Conservation (phyloP, 441 rosid species). For the Breynia disticha region DNA sequence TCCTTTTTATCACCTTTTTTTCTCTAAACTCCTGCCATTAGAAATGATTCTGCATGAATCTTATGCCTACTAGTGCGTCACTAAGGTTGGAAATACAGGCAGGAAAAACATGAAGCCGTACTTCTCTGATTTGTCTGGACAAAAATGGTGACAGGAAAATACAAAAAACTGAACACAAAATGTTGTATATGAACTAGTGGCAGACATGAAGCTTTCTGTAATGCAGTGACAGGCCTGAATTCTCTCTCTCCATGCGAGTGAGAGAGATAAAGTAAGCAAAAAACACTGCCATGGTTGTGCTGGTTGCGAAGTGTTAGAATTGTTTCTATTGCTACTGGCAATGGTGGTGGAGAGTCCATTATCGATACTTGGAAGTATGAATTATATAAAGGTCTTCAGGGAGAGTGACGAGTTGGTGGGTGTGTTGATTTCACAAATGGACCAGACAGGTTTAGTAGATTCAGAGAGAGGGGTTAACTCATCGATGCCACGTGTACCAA, state of each 20-base stretch:
- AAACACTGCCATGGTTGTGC: no score
- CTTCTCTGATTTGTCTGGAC: slow-evolving; percentile 25
- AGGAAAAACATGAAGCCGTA: slow-evolving; percentile 17
- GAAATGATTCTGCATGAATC: slow-evolving; percentile 25
- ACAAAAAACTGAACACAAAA: slow-evolving; percentile 14
- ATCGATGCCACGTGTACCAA: slow-evolving; percentile 58
- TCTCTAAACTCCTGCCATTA: slow-evolving; percentile 25
- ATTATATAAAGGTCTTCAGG: slow-evolving; percentile 28
- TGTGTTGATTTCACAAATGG: slow-evolving; percentile 50
- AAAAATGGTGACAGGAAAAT: slow-evolving; percentile 18
- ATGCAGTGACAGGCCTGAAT: slow-evolving; percentile 29
- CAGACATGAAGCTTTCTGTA: slow-evolving; percentile 44
- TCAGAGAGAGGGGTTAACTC: slow-evolving; percentile 15
- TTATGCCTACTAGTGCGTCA: slow-evolving; percentile 33
- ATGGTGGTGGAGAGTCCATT: slow-evolving; percentile 53
- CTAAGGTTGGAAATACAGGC: slow-evolving; percentile 23
- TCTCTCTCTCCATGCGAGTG: slow-evolving; percentile 2
- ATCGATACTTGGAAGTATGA: slow-evolving; percentile 45
- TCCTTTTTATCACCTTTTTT: slow-evolving; percentile 29
- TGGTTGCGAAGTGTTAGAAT: slow-evolving; percentile 5
- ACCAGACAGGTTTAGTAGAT: slow-evolving; percentile 26
- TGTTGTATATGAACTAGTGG: slow-evolving; percentile 42
- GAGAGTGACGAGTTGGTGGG: slow-evolving; percentile 42
- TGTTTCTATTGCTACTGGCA: slow-evolving; percentile 13
- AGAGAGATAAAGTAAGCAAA: no score